phyloP scores from a whole-genome alignment of 768 basidiomycete species.

The Kondoa subrosea region DNA sequence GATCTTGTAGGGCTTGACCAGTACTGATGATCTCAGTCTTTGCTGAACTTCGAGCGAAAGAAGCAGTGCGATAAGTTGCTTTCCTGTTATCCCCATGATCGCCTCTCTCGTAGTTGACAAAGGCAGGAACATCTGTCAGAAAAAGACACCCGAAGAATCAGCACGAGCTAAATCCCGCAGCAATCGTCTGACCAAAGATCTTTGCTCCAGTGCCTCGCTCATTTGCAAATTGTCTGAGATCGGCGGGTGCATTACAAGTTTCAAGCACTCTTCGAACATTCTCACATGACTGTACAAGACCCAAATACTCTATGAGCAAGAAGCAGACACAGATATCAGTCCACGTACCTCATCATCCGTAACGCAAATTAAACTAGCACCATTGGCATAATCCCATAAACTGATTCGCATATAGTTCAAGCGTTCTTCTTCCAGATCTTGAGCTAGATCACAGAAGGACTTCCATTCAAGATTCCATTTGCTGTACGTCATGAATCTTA shows the following conservation, averaged over 20 bases:
- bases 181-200: conserved; percentile 50
- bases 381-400: conserved; percentile 90
- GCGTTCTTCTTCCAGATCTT: conserved; percentile 91
- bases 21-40: conserved; percentile 19
- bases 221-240: conserved; percentile 75
- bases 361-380: conserved; percentile 88
- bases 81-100: conserved; percentile 31
- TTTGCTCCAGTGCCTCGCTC: conserved; percentile 72
- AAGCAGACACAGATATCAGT: background rate
- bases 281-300: conserved; percentile 63
- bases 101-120: conserved; percentile 51
- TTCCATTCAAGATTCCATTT: conserved; percentile 95
- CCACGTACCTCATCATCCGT: conserved; percentile 70
- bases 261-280: conserved; percentile 69
- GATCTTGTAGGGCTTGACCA: conserved; percentile 20
- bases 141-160: too few species aligned
- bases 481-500: conserved; percentile 25
- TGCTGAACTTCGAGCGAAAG: conserved; percentile 25
- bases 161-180: too few species aligned
- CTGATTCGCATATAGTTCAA: conserved; percentile 86
- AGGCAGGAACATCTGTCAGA: conserved; percentile 61
- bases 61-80: conserved; percentile 24
- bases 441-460: conserved; percentile 77
- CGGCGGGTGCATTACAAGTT: conserved; percentile 67
- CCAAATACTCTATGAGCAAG: background rate